These are phyloP conservation scores for Colletotrichum spinosum DNA, from an alignment of 2,329 filamentous ascomycete species.

Conservation along the genomic window DNA sequence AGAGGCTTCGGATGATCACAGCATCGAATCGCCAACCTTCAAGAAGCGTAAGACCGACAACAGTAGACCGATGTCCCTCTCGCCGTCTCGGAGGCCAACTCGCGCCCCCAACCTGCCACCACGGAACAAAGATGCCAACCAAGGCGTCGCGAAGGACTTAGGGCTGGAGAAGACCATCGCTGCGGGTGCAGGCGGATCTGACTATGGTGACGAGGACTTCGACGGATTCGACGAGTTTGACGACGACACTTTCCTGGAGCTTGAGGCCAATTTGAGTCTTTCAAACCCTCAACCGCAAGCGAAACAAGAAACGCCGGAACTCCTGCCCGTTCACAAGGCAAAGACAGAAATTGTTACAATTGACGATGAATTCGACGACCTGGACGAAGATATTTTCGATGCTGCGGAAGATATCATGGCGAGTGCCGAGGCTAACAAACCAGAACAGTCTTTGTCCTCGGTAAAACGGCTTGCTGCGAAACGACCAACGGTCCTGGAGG, in stretches of 20 bases:
- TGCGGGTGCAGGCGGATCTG: slow-evolving; percentile 48
- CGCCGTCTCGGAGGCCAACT: slow-evolving; percentile 36
- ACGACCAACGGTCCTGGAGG: slow-evolving; percentile 41
- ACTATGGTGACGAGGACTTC: slow-evolving; percentile 68
- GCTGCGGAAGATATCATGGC: slow-evolving; percentile 56
- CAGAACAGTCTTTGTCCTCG: slow-evolving; percentile 26
- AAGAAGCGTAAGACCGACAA: slow-evolving; percentile 47
- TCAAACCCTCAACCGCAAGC: slow-evolving; percentile 39
- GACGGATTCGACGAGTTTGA: slow-evolving; percentile 70
- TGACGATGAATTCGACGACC: slow-evolving; percentile 73
- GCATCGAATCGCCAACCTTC: slow-evolving; percentile 56
- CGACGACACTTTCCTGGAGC: slow-evolving; percentile 67
- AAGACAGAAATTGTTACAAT: slow-evolving; percentile 36
- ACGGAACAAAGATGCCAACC: background rate
- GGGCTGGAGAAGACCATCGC: slow-evolving; percentile 8
- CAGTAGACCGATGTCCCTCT: slow-evolving; percentile 29
- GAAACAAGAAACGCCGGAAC: slow-evolving; percentile 4
- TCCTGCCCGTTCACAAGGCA: background rate
- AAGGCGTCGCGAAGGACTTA: slow-evolving; percentile 9
- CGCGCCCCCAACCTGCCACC: background rate
- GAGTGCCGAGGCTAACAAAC: slow-evolving; percentile 10
- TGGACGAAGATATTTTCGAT: slow-evolving; percentile 71
- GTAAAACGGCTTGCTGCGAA: slow-evolving; percentile 14
- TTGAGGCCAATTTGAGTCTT: slow-evolving; percentile 58
- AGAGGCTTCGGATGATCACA: slow-evolving; percentile 35